phyloP scores from a whole-genome alignment of 768 basidiomycete species.

The Psilocybe sp. region DNA sequence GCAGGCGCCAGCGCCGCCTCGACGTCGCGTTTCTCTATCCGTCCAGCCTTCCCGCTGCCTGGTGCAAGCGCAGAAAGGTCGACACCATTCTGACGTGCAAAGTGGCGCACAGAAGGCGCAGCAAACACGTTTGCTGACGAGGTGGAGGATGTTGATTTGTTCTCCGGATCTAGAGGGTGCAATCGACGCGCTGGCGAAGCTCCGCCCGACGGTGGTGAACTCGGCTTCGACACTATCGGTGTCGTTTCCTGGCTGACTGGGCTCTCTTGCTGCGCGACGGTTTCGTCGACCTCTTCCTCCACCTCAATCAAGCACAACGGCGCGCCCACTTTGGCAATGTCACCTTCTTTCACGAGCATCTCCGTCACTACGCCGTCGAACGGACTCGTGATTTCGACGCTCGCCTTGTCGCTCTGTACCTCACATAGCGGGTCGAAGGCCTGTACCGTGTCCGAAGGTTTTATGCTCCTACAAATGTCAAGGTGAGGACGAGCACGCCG shows the following conservation, averaged over 20 bases:
- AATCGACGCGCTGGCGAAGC: slow-evolving; percentile 14
- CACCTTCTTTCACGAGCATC: slow-evolving; percentile 74
- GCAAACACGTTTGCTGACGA: slow-evolving; percentile 48
- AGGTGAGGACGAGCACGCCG: slow-evolving; percentile 14
- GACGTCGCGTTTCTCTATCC: slow-evolving; percentile 74
- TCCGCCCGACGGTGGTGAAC: slow-evolving; percentile 12
- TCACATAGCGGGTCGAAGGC: slow-evolving; percentile 78
- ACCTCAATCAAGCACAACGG: slow-evolving; percentile 79
- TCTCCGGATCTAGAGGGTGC: slow-evolving; percentile 69
- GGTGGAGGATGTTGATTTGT: slow-evolving; percentile 11
- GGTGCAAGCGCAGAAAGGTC: slow-evolving; percentile 55
- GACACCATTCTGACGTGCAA: slow-evolving; percentile 63
- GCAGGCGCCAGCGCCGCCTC: slow-evolving; percentile 49
- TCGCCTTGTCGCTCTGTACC: slow-evolving; percentile 88
- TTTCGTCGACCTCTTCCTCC: slow-evolving; percentile 32
- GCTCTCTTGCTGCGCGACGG: slow-evolving; percentile 14
- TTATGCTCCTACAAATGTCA: slow-evolving; percentile 54
- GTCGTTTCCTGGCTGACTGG: neutral
- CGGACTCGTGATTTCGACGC: slow-evolving; percentile 87
- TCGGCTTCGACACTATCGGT: slow-evolving; percentile 2
- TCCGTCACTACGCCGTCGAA: slow-evolving; percentile 75
- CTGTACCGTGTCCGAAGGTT: slow-evolving; percentile 45
- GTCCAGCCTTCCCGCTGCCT: slow-evolving; percentile 72
- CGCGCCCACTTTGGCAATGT: slow-evolving; percentile 80
- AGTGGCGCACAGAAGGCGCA: slow-evolving; percentile 75